Percentiles rank a stretch among this genome's conserved stretches.
Evolutionary conservation across 129 eudicot genomes (phyloP).

Genomic region (Deinandra increscens): DNA sequence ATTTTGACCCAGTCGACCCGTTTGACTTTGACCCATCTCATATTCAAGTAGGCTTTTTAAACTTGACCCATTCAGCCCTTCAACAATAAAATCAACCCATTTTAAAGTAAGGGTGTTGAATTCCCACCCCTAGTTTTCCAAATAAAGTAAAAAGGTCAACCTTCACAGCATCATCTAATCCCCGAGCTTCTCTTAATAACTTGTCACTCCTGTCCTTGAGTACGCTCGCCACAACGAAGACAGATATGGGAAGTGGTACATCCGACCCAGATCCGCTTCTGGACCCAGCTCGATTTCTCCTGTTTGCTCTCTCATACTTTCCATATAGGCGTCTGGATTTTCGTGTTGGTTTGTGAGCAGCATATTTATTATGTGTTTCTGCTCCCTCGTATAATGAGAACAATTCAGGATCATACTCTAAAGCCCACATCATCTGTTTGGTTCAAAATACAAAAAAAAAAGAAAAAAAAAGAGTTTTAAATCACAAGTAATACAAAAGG

Average conservation of each 20-base stretch:
- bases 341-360: constrained; percentile 49
- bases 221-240: constrained; percentile 89
- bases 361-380: constrained; percentile 39
- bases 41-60: neutral
- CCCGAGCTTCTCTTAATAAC: constrained; percentile 84
- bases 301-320: constrained; percentile 74
- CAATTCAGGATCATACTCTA: constrained; percentile 84
- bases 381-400: constrained; percentile 57
- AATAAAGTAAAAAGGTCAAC: constrained; percentile 37
- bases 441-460: neutral
- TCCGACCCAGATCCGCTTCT: constrained; percentile 18
- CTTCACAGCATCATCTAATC: constrained; percentile 95
- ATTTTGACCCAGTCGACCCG: constrained; percentile 2
- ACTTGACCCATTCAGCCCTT: neutral
- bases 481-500: neutral
- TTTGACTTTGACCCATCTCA: neutral
- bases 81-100: neutral
- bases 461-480: neutral
- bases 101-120: neutral
- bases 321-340: constrained; percentile 77
- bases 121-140: neutral
- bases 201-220: constrained; percentile 80
- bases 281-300: constrained; percentile 47
- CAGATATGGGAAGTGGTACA: constrained; percentile 72
- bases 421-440: constrained; percentile 97